Conservation (phyloP, 2,329 filamentous ascomycete genomes). For the Penicillium sp. region DNA sequence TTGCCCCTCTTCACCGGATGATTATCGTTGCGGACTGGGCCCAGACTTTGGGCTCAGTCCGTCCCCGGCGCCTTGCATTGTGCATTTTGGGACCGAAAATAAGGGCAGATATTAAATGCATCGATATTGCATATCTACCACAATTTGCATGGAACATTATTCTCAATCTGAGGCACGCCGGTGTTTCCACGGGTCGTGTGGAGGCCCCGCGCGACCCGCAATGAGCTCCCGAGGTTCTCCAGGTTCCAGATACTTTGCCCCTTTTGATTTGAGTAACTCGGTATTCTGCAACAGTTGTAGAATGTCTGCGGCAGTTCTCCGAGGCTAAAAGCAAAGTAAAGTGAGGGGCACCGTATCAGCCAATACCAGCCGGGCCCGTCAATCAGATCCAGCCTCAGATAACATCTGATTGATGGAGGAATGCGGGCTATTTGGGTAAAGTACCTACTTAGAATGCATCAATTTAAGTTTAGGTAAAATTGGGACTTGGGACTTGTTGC, state of each 20-base stretch:
- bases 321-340: neutral
- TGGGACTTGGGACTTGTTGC: constrained; percentile 9
- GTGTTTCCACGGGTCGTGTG: constrained; percentile 6
- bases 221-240: constrained; percentile 7
- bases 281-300: constrained; percentile 6
- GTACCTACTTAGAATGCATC: constrained; percentile 17
- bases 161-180: neutral
- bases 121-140: constrained; percentile 2
- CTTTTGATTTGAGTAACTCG: constrained; percentile 2
- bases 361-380: constrained; percentile 9
- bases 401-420: constrained; percentile 19
- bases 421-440: neutral
- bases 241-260: neutral
- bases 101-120: neutral
- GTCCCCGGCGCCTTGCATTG: constrained; percentile 3
- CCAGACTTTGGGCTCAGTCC: constrained; percentile 8
- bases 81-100: constrained; percentile 8
- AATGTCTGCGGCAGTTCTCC: neutral
- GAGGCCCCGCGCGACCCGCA: constrained; percentile 9
- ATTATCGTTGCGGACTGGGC: constrained; percentile 13
- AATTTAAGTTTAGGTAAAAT: constrained; percentile 13
- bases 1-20: constrained; percentile 8
- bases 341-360: constrained; percentile 16
- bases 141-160: neutral
- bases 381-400: constrained; percentile 15